phyloP scores from a whole-genome alignment of 805 yeast genomes.

The Vanderwaltozyma yarrowii region DNA sequence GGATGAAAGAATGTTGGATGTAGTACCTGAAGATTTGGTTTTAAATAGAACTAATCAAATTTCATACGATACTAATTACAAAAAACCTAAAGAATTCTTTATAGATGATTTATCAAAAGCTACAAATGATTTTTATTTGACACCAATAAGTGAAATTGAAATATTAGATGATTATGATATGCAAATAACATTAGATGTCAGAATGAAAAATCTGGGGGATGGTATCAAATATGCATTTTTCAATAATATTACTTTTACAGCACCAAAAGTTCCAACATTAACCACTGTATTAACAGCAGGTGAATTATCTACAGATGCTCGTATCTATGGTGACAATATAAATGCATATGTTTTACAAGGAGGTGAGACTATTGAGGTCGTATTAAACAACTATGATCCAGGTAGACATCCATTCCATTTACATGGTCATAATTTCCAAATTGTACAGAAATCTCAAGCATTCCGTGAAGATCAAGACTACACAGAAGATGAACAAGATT shows the following conservation, averaged over 20 bases:
- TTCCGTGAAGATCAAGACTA: constrained; percentile 37
- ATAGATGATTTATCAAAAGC: constrained; percentile 17
- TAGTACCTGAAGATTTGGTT: constrained; percentile 47
- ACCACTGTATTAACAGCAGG: constrained; percentile 56
- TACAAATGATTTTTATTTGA: constrained; percentile 30
- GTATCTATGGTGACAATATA: constrained; percentile 67
- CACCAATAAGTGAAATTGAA: constrained; percentile 35
- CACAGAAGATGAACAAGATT: constrained; percentile 17
- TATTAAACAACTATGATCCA: constrained; percentile 69
- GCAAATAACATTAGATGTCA: constrained; percentile 46
- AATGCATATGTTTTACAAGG: constrained; percentile 50
- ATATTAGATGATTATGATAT: constrained; percentile 53
- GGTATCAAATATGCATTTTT: constrained; percentile 73
- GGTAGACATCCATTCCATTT: constrained; percentile 74
- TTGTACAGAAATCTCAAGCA: constrained; percentile 42
- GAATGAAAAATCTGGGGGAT: constrained; percentile 60
- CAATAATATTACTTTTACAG: constrained; percentile 52
- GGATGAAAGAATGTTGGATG: constrained; percentile 62
- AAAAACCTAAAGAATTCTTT: constrained; percentile 21
- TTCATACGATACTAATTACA: constrained; percentile 34
- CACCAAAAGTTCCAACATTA: constrained; percentile 65
- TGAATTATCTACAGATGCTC: constrained; percentile 39
- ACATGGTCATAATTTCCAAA: constrained; percentile 65
- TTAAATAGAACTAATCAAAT: constrained; percentile 47
- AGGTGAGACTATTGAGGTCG: constrained; percentile 62